Evolutionary conservation across 2,329 filamentous ascomycete genomes (phyloP).

Genomic region (Byssoonygena ceratinophila): DNA sequence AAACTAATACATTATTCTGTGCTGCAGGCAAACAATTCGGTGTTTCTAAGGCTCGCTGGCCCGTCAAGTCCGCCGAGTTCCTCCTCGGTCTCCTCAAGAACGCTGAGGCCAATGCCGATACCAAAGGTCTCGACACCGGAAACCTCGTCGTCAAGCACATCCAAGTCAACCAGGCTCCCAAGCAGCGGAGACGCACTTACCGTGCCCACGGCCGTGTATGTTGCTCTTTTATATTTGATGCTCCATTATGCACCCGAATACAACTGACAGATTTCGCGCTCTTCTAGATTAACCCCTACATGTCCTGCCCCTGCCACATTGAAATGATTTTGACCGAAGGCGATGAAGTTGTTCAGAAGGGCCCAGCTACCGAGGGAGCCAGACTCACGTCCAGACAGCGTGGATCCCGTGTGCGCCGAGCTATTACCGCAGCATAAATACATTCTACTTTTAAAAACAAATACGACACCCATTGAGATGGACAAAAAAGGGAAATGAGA

Average conservation of each 20-base stretch:
- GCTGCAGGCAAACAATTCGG: slow-evolving; percentile 89
- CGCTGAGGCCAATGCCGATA: slow-evolving; percentile 91
- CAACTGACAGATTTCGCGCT: not conserved
- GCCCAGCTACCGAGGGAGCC: slow-evolving; percentile 51
- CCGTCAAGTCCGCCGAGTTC: slow-evolving; percentile 98
- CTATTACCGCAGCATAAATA: slow-evolving; percentile 48
- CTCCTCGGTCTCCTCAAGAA: slow-evolving; percentile 95
- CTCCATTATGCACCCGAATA: no score
- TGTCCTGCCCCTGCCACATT: slow-evolving; percentile 99
- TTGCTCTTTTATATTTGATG: slow-evolving; percentile 26
- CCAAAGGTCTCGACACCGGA: slow-evolving; percentile 93
- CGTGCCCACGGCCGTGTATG: slow-evolving; percentile 99
- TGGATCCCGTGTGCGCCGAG: slow-evolving; percentile 54
- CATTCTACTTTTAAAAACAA: slow-evolving; percentile 8
- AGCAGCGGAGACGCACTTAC: slow-evolving; percentile 98
- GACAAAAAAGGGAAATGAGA: slow-evolving; percentile 5
- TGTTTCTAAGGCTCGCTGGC: slow-evolving; percentile 96
- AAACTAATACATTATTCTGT: not conserved
- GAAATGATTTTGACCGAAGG: slow-evolving; percentile 98
- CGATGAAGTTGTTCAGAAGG: slow-evolving; percentile 92
- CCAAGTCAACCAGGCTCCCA: slow-evolving; percentile 99
- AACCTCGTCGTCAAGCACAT: slow-evolving; percentile 99
- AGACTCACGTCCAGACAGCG: slow-evolving; percentile 89
- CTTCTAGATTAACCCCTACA: slow-evolving; percentile 95
- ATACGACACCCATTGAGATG: slow-evolving; percentile 7